Conservation (phyloP, 2,329 filamentous ascomycete species). For the Neonectria coccinea region DNA sequence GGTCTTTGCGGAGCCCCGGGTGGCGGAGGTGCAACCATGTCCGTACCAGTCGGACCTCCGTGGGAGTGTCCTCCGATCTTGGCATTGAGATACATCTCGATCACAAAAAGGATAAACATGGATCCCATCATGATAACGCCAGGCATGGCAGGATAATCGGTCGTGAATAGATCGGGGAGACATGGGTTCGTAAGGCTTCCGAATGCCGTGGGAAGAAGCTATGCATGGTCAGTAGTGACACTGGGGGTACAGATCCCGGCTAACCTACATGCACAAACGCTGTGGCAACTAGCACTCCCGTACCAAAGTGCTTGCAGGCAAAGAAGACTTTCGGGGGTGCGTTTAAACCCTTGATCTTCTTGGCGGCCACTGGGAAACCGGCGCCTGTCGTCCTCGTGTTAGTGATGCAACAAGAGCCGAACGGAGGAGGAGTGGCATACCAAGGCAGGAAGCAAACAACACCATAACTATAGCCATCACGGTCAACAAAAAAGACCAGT, state of each 20-base stretch:
- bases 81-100: slow-evolving; percentile 71
- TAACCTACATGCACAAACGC: slow-evolving; percentile 75
- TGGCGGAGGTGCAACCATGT: slow-evolving; percentile 1
- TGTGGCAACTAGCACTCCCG: slow-evolving; percentile 77
- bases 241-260: too few relatives aligned
- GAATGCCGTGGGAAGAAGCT: slow-evolving; percentile 72
- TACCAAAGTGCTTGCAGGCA: slow-evolving; percentile 75
- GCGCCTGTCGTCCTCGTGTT: slow-evolving; percentile 50
- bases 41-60: slow-evolving; percentile 63
- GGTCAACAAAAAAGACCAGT: background rate
- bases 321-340: slow-evolving; percentile 69
- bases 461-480: slow-evolving; percentile 38
- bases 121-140: slow-evolving; percentile 75
- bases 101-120: slow-evolving; percentile 70
- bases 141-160: slow-evolving; percentile 70
- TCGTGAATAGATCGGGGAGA: slow-evolving; percentile 69
- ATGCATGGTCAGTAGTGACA: slow-evolving; percentile 8
- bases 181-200: slow-evolving; percentile 63
- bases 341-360: slow-evolving; percentile 69
- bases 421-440: slow-evolving; percentile 10
- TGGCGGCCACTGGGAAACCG: slow-evolving; percentile 64
- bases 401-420: background rate
- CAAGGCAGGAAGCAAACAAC: slow-evolving; percentile 43
- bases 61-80: slow-evolving; percentile 71
- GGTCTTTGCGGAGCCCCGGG: background rate